A percentile compares a stretch with the other conserved stretches of the same genome.
These are phyloP conservation scores for Fusarium sp. DNA, from an alignment of 2,329 filamentous ascomycete genomes.

Conservation along the genomic window DNA sequence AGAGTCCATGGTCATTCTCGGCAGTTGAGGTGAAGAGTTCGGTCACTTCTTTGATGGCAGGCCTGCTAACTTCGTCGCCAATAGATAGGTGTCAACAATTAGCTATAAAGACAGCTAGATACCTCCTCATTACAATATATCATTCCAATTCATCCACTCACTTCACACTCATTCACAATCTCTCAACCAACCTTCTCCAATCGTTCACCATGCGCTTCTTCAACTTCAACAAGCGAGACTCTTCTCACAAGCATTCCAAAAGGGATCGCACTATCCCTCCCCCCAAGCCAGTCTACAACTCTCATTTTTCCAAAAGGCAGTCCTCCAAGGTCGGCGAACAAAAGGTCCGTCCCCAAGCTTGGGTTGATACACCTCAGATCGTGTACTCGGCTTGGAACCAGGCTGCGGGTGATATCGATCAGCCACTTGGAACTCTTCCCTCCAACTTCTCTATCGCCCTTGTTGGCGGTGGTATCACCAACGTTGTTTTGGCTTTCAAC, in stretches of 20 bases:
- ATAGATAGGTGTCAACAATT: neutral
- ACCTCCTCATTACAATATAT: neutral
- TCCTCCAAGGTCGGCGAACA: neutral
- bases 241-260: neutral
- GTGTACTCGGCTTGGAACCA: neutral
- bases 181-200: neutral
- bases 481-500: neutral
- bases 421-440: neutral
- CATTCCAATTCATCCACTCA: neutral
- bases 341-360: neutral
- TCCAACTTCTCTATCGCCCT: neutral
- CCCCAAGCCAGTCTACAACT: neutral
- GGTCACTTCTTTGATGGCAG: neutral
- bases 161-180: neutral
- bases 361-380: neutral
- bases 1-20: neutral
- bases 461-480: neutral
- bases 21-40: neutral
- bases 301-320: neutral
- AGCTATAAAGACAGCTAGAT: neutral
- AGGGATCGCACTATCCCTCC: neutral
- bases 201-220: neutral
- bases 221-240: neutral
- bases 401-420: neutral
- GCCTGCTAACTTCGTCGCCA: fast-evolving